Evolutionary conservation across 352 stramenopile species (phyloP), one percentile per base, ranked within the genome.

Genomic region (Blastocystis sp.): DNA sequence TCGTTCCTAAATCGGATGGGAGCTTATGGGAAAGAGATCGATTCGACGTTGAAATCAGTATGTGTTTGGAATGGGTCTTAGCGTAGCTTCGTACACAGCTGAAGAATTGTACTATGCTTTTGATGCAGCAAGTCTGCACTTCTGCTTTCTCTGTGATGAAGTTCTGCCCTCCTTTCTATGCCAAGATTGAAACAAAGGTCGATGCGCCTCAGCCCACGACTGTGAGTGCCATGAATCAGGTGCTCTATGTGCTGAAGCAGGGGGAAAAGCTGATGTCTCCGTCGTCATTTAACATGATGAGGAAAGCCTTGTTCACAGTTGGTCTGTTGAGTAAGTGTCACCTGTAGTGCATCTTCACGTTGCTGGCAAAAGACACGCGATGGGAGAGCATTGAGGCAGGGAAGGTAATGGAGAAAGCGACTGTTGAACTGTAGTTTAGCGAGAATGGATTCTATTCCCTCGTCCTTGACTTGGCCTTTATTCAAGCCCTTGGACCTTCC

Each of bases 261-360:
- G 34, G 16, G 18, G 73, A 85, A 55, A 85, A 85, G 73, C 30
- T 85, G 13, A 85, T 85, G 73, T 45, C 73, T 34, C 73, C 73
- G 20, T 6, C 55, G n/a, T 85, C 73, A 8, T 85, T 69, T 37
- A 68, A 45, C 34, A 85, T 85, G 73, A 85, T 85, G 73, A 66
- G 63, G 56, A 85, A 85, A 34, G 73, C 73, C 3, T n/a, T 85
- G n/a, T 85, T 85, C 45, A 66, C 73, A 13, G 73, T 85, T 37
- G 13, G 54, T 20, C 45, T 55, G 18, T 7, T 30, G 68, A 37
- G 13, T n/a, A 24, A 34, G n/a, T 20, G 37, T 66, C 50, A 85
- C 20, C 9, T 9, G 20, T 66, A 85, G 73, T 66, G 30, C 11
- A 24, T 85, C 0, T 85, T 66, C 39, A 43, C 45, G 56, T 13